phyloP scores from a whole-genome alignment of 306 rosid species.

The Medicago arabica region DNA sequence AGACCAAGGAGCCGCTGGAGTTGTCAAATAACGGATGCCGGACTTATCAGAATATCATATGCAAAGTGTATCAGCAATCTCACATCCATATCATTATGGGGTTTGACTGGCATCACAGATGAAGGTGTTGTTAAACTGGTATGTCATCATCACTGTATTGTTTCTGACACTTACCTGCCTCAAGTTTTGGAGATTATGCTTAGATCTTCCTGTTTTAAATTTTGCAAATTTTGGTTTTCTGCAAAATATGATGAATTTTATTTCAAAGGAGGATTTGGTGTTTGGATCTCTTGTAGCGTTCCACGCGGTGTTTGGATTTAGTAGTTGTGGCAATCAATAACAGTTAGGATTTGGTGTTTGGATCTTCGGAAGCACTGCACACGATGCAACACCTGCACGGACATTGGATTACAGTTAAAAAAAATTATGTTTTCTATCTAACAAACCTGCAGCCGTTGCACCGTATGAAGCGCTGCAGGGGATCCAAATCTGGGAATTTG shows the following conservation, averaged over 20 bases:
- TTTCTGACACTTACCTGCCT: too few relatives aligned
- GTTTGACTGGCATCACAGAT: conserved; percentile 91
- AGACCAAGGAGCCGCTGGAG: conserved; percentile 95
- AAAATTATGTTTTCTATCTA: not conserved
- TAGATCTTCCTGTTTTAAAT: too few relatives aligned
- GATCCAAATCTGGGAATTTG: not conserved
- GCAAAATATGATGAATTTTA: too few relatives aligned
- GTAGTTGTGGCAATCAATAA: too few relatives aligned
- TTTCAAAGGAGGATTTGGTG: too few relatives aligned
- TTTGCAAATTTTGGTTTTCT: too few relatives aligned
- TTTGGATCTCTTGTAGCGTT: too few relatives aligned
- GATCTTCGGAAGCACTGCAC: too few relatives aligned
- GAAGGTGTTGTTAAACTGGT: conserved; percentile 87
- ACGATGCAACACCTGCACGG: too few relatives aligned
- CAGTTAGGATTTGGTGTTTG: too few relatives aligned
- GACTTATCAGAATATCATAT: conserved; percentile 68
- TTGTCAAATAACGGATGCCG: conserved; percentile 80
- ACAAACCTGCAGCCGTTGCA: not conserved
- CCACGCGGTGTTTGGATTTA: too few relatives aligned
- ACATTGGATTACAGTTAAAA: not conserved
- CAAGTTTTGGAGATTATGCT: too few relatives aligned
- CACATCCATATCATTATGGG: conserved; percentile 89
- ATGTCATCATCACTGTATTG: conserved; percentile 32
- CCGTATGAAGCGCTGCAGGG: not conserved
- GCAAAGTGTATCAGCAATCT: conserved; percentile 77